Conservation (phyloP, 208 protist genomes). For the Leishmania turanica region DNA sequence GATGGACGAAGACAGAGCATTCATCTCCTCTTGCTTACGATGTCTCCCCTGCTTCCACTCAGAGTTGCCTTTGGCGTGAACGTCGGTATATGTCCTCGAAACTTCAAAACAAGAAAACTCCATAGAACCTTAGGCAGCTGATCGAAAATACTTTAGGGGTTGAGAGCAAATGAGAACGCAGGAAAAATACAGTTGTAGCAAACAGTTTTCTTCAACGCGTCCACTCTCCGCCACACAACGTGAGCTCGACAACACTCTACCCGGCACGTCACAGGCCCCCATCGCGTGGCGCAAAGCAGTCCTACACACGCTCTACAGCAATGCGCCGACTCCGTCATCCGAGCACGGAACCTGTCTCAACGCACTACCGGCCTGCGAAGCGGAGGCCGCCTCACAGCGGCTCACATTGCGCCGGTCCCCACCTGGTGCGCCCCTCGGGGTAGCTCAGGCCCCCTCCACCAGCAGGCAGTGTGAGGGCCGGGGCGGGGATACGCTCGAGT, state of each 20-base stretch:
- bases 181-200: constrained; percentile 12
- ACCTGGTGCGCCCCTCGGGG: background rate
- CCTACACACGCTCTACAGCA: no score
- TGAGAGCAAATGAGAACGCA: background rate
- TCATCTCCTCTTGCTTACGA: background rate
- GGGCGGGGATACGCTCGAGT: background rate
- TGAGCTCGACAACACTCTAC: no score
- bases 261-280: no score
- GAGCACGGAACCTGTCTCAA: background rate
- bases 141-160: background rate
- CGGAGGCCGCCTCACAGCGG: background rate
- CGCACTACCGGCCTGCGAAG: no score
- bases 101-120: background rate
- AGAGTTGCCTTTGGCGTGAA: background rate
- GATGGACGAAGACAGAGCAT: background rate
- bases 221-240: background rate
- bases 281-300: no score
- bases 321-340: background rate
- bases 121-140: background rate
- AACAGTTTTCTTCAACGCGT: background rate
- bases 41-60: constrained; percentile 10
- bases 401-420: no score
- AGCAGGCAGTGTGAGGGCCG: background rate
- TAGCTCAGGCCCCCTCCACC: background rate
- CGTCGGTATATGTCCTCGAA: no score